Conservation (phyloP, 805 yeast genomes). For the Saccharomycopsis amapae region DNA sequence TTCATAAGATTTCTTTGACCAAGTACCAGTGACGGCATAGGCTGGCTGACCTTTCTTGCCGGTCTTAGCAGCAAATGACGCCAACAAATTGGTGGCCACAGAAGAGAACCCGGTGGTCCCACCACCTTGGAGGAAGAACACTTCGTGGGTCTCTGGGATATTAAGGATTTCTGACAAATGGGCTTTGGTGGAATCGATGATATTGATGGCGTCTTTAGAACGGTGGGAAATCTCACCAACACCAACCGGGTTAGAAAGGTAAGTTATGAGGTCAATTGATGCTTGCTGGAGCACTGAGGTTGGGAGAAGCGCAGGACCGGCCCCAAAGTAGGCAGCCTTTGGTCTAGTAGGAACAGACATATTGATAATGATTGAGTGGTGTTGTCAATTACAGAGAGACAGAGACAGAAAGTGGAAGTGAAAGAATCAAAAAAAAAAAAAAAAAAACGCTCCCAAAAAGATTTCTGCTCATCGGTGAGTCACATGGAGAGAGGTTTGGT, state of each 20-base stretch:
- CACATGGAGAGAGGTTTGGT: too few relatives aligned
- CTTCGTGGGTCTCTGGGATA: conserved; percentile 90
- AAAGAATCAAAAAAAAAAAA: too few relatives aligned
- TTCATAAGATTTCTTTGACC: conserved; percentile 85
- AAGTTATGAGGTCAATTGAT: conserved; percentile 72
- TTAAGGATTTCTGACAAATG: conserved; percentile 56
- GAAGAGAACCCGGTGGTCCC: conserved; percentile 96
- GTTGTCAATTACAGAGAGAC: too few relatives aligned
- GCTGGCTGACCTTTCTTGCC: conserved; percentile 77
- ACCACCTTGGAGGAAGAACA: conserved; percentile 95
- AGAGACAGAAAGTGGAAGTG: too few relatives aligned
- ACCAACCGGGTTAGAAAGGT: conserved; percentile 67
- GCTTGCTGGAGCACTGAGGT: conserved; percentile 80
- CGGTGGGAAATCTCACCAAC: conserved; percentile 96
- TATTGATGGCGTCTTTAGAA: conserved; percentile 69
- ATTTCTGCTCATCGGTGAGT: too few relatives aligned
- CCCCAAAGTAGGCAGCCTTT: conserved; percentile 84
- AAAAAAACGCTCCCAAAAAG: too few relatives aligned
- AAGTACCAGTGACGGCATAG: conserved; percentile 84
- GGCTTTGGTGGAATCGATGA: conserved; percentile 70
- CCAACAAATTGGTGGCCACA: conserved; percentile 72
- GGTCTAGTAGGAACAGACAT: too few relatives aligned
- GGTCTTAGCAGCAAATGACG: conserved; percentile 61
- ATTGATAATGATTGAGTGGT: too few relatives aligned
- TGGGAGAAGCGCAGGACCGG: conserved; percentile 97